Evolutionary conservation across 2,329 filamentous ascomycete genomes (phyloP).

Genomic region (Hyphodiscus sp.): DNA sequence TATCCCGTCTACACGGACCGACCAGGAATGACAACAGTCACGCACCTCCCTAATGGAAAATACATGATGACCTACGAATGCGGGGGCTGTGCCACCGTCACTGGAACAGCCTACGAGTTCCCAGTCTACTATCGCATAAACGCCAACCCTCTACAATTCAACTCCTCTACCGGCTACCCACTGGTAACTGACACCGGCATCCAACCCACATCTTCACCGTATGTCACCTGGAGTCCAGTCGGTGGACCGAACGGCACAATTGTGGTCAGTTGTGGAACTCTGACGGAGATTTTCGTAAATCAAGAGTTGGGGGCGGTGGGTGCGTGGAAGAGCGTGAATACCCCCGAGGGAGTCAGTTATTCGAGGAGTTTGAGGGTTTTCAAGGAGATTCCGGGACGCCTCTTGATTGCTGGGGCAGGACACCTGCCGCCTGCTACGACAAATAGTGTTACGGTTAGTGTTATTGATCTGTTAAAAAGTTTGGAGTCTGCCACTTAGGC

Average conservation of each 20-base stretch:
- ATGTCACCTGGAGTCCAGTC: slow-evolving; percentile 25
- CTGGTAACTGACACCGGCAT: slow-evolving; percentile 22
- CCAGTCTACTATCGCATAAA: slow-evolving; percentile 30
- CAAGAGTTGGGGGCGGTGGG: slow-evolving; percentile 22
- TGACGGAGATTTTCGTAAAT: slow-evolving; percentile 26
- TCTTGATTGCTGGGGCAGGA: slow-evolving; percentile 28
- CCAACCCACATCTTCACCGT: slow-evolving; percentile 26
- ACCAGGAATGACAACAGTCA: slow-evolving; percentile 62
- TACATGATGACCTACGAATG: slow-evolving; percentile 60
- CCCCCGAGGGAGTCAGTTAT: slow-evolving; percentile 24
- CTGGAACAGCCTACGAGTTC: slow-evolving; percentile 19
- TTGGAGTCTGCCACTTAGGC: slow-evolving; percentile 5
- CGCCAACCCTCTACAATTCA: slow-evolving; percentile 26
- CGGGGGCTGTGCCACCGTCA: slow-evolving; percentile 21
- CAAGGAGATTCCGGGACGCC: slow-evolving; percentile 20
- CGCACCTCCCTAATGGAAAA: slow-evolving; percentile 44
- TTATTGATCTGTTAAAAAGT: slow-evolving; percentile 23
- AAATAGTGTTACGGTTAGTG: slow-evolving; percentile 27
- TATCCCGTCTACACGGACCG: slow-evolving; percentile 56
- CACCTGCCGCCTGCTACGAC: slow-evolving; percentile 24
- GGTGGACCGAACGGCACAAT: slow-evolving; percentile 28
- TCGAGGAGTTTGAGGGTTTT: slow-evolving; percentile 26
- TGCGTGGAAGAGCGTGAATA: slow-evolving; percentile 25
- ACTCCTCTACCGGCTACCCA: slow-evolving; percentile 16
- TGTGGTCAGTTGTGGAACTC: slow-evolving; percentile 22